These are phyloP conservation scores for Talaromyces sp. DNA, from an alignment of 2,329 filamentous ascomycete genomes.

Conservation along the genomic window DNA sequence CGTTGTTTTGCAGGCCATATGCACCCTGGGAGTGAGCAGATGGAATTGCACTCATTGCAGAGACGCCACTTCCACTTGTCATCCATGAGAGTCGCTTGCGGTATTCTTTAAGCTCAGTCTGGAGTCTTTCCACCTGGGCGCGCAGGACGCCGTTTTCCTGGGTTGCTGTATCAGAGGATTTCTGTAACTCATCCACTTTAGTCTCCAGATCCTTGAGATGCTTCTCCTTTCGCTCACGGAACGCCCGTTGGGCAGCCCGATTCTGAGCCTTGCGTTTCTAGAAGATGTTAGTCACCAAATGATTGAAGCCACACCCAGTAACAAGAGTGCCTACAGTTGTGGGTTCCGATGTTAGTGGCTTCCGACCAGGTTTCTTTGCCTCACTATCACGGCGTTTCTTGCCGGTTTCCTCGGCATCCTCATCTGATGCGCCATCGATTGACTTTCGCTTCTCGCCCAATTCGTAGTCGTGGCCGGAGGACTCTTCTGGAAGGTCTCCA, in stretches of 20 bases:
- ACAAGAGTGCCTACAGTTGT: conserved; percentile 75
- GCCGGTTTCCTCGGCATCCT: conserved; percentile 65
- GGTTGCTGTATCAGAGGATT: conserved; percentile 78
- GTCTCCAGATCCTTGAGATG: conserved; percentile 57
- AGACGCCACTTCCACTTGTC: conserved; percentile 49
- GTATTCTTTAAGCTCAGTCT: conserved; percentile 83
- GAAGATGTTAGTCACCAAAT: conserved; percentile 24
- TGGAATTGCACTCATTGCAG: conserved; percentile 53
- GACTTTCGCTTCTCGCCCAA: conserved; percentile 65
- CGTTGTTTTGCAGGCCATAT: conserved; percentile 69
- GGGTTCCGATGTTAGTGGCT: conserved; percentile 92
- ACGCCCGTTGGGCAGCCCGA: conserved; percentile 86
- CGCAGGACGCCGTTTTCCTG: conserved; percentile 83
- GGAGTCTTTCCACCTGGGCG: conserved; percentile 85
- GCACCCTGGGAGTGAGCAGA: conserved; percentile 49
- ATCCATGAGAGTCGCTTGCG: conserved; percentile 77
- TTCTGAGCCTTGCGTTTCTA: conserved; percentile 82
- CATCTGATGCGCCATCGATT: conserved; percentile 57
- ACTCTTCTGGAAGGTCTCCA: conserved; percentile 66
- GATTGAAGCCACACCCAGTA: not conserved
- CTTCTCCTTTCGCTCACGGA: conserved; percentile 92
- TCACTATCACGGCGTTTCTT: conserved; percentile 76
- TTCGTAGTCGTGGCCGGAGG: conserved; percentile 49
- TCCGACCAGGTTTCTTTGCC: conserved; percentile 93
- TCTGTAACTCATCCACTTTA: conserved; percentile 69